A percentile compares a stretch with the other conserved stretches of the same genome.
Evolutionary conservation across 2,329 filamentous ascomycete species (phyloP).

Genomic region (Sporothrix brunneoviolacea): DNA sequence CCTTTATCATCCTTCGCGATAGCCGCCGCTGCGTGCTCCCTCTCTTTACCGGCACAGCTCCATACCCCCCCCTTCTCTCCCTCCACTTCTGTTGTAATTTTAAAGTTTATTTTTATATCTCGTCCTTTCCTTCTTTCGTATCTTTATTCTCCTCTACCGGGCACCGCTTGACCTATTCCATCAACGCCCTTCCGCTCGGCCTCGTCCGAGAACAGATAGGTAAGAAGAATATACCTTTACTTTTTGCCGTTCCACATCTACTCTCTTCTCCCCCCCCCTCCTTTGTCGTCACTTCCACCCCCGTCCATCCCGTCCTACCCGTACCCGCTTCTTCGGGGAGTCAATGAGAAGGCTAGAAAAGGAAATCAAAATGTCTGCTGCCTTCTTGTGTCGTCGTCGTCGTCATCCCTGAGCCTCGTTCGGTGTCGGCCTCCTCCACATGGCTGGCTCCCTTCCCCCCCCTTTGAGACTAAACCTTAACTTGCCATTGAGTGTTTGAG

Average conservation of each 20-base stretch:
- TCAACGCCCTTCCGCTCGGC: neutral
- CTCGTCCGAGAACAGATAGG: neutral
- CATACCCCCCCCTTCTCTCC: neutral
- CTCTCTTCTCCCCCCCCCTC: neutral
- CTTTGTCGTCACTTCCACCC: neutral
- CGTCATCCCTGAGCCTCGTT: slow-evolving; percentile 4
- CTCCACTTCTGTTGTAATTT: neutral
- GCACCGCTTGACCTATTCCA: too few relatives aligned
- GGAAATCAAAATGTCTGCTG: slow-evolving; percentile 5
- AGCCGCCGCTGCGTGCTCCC: neutral
- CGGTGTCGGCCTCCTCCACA: neutral
- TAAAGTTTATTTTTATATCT: neutral
- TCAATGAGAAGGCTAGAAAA: neutral
- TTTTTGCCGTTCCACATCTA: neutral
- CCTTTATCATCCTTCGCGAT: neutral
- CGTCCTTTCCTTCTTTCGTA: neutral
- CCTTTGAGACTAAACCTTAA: neutral
- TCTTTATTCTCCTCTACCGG: too few relatives aligned
- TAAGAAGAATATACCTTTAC: neutral
- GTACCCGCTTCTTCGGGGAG: slow-evolving; percentile 4
- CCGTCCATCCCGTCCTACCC: slow-evolving; percentile 1
- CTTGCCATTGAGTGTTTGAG: neutral
- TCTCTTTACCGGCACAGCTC: neutral
- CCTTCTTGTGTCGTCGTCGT: slow-evolving; percentile 5
- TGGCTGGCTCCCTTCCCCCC: neutral